A percentile compares a stretch with the other conserved stretches of the same genome.
phyloP scores from a whole-genome alignment of 2,329 filamentous ascomycete species.

The Orbilia oligospora region DNA sequence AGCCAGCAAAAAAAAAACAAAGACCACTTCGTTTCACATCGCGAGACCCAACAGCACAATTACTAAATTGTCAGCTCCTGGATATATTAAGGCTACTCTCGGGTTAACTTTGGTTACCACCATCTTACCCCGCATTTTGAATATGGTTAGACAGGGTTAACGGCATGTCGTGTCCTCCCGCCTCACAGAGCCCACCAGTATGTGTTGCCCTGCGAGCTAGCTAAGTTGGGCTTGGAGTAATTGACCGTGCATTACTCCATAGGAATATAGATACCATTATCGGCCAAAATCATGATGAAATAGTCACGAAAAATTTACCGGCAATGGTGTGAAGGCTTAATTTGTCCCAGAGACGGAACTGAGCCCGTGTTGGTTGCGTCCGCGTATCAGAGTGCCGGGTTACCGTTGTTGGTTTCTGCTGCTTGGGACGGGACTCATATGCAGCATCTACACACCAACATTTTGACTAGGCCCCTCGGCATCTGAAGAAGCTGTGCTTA shows the following conservation, averaged over 20 bases:
- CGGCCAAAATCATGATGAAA: constrained; percentile 34
- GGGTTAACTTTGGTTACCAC: constrained; percentile 38
- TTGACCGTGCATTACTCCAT: constrained; percentile 29
- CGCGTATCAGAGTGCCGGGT: constrained; percentile 32
- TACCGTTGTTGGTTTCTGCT: constrained; percentile 36
- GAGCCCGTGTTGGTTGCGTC: constrained; percentile 45
- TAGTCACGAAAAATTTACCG: constrained; percentile 45
- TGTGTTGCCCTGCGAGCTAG: constrained; percentile 49
- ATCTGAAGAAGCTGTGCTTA: constrained; percentile 46
- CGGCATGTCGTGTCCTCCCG: constrained; percentile 57
- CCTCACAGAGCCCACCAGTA: constrained; percentile 54
- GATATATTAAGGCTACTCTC: constrained; percentile 14
- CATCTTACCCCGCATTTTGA: constrained; percentile 59
- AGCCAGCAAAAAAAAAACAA: constrained; percentile 11
- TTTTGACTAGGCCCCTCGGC: constrained; percentile 22
- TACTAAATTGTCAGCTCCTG: background rate
- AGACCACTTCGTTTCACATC: constrained; percentile 11
- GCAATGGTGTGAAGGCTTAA: constrained; percentile 16
- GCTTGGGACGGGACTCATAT: constrained; percentile 38
- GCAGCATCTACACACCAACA: constrained; percentile 40
- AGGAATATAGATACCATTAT: constrained; percentile 25
- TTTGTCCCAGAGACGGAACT: constrained; percentile 40
- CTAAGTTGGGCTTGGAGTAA: background rate
- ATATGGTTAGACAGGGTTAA: constrained; percentile 59
- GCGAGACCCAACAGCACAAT: constrained; percentile 1